Conservation (phyloP, 202 grass and related monocot genomes). For the Carex arenaria region DNA sequence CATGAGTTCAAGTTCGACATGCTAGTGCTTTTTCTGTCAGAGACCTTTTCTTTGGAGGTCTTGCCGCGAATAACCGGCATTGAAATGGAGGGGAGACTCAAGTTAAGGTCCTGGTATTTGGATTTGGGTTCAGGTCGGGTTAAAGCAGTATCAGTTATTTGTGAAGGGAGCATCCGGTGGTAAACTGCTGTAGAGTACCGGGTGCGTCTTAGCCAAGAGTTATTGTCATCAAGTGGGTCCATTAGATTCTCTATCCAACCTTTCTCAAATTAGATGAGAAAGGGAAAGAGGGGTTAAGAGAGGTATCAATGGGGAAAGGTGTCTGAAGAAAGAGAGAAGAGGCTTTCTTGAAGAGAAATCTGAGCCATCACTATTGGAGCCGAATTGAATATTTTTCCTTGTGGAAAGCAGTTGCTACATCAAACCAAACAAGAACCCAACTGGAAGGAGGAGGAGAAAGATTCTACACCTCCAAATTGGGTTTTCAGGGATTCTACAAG, state of each 20-base stretch:
- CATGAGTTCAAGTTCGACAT: background rate
- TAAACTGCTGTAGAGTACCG: conserved; percentile 36
- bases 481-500: conserved; percentile 19
- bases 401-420: background rate
- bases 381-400: background rate
- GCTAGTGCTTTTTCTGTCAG: conserved; percentile 1
- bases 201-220: conserved; percentile 65
- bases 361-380: conserved; percentile 4
- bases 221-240: conserved; percentile 55
- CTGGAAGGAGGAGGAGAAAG: conserved; percentile 18
- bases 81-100: conserved; percentile 8
- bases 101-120: background rate
- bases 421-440: conserved; percentile 25
- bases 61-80: background rate
- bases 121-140: conserved; percentile 29
- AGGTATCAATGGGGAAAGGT: conserved; percentile 1
- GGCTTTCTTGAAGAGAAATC: conserved; percentile 10
- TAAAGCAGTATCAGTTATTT: conserved; percentile 38
- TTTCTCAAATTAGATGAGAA: conserved; percentile 11
- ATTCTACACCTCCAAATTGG: conserved; percentile 21
- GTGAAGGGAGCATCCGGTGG: conserved; percentile 48
- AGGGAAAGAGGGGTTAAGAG: background rate
- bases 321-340: conserved; percentile 12
- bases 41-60: conserved; percentile 2
- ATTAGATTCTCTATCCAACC: conserved; percentile 1